Evolutionary conservation across 805 yeast genomes (phyloP).

Genomic region (Ogataea corticis): DNA sequence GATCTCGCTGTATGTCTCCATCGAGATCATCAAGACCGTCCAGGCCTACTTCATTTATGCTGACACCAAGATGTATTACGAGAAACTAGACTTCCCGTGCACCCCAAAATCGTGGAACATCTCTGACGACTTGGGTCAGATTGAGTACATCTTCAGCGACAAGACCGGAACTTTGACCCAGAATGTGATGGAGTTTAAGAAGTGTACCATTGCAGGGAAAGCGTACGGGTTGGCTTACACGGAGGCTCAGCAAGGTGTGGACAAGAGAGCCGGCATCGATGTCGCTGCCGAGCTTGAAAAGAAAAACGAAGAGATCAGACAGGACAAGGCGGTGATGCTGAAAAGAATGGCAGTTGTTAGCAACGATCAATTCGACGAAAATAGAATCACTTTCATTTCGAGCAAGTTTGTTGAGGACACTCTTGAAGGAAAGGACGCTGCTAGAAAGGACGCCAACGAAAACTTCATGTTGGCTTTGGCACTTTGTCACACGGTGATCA

Average conservation of each 20-base stretch:
- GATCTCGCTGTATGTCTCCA: constrained; percentile 73
- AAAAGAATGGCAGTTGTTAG: constrained; percentile 36
- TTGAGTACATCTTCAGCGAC: constrained; percentile 79
- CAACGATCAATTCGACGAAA: constrained; percentile 53
- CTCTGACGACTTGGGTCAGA: constrained; percentile 82
- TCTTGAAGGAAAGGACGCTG: constrained; percentile 29
- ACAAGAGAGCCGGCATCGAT: constrained; percentile 65
- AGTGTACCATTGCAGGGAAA: constrained; percentile 67
- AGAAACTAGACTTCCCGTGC: constrained; percentile 69
- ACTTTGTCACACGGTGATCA: constrained; percentile 73
- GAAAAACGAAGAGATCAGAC: constrained; percentile 41
- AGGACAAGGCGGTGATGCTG: constrained; percentile 51
- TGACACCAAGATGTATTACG: constrained; percentile 70
- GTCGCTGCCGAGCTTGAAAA: constrained; percentile 47
- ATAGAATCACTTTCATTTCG: constrained; percentile 61
- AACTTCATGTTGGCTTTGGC: constrained; percentile 66
- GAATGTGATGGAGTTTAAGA: constrained; percentile 79
- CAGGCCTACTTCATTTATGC: constrained; percentile 77
- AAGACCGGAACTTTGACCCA: constrained; percentile 85
- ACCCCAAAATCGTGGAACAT: constrained; percentile 82
- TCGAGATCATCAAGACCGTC: constrained; percentile 74
- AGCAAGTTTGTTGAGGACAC: constrained; percentile 58
- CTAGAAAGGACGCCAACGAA: constrained; percentile 50
- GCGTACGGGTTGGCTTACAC: constrained; percentile 76
- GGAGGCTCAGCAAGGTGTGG: constrained; percentile 72